Evolutionary conservation across 2,329 filamentous ascomycete species (phyloP).

Genomic region (Aspergillus sp.): DNA sequence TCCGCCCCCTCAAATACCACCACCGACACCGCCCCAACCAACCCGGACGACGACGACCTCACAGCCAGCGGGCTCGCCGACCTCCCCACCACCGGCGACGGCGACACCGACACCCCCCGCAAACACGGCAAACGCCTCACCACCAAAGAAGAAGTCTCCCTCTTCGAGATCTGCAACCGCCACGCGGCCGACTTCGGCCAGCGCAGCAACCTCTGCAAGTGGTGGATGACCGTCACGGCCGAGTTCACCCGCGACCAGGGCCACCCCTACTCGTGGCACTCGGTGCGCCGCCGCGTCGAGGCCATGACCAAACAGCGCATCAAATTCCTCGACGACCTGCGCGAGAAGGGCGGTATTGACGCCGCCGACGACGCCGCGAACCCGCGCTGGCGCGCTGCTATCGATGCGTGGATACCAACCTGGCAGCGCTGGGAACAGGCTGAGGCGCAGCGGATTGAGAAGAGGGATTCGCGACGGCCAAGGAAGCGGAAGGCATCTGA

Average conservation of each 20-base stretch:
- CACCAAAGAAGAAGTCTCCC: constrained; percentile 37
- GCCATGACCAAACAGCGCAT: constrained; percentile 40
- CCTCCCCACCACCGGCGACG: constrained; percentile 7
- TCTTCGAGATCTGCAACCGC: constrained; percentile 41
- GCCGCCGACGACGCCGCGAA: constrained; percentile 31
- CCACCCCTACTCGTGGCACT: constrained; percentile 43
- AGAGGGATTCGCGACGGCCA: constrained; percentile 33
- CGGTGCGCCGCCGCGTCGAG: constrained; percentile 42
- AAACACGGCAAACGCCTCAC: constrained; percentile 40
- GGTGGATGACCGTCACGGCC: constrained; percentile 39
- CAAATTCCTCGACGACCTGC: constrained; percentile 37
- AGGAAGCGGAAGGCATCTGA: constrained; percentile 25
- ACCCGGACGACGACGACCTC: not conserved
- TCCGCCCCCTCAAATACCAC: not conserved
- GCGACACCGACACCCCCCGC: constrained; percentile 17
- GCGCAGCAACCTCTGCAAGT: constrained; percentile 42
- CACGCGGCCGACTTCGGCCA: constrained; percentile 36
- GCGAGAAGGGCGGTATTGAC: constrained; percentile 21
- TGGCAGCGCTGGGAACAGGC: constrained; percentile 40
- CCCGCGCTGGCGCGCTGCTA: constrained; percentile 35
- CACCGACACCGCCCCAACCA: not conserved
- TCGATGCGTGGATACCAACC: constrained; percentile 42
- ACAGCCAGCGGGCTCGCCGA: constrained; percentile 8
- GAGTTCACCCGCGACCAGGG: constrained; percentile 38
- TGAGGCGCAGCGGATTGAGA: constrained; percentile 36